phyloP scores from a whole-genome alignment of 129 eudicot genomes.

The Pseudognaphalium luteoalbum region DNA sequence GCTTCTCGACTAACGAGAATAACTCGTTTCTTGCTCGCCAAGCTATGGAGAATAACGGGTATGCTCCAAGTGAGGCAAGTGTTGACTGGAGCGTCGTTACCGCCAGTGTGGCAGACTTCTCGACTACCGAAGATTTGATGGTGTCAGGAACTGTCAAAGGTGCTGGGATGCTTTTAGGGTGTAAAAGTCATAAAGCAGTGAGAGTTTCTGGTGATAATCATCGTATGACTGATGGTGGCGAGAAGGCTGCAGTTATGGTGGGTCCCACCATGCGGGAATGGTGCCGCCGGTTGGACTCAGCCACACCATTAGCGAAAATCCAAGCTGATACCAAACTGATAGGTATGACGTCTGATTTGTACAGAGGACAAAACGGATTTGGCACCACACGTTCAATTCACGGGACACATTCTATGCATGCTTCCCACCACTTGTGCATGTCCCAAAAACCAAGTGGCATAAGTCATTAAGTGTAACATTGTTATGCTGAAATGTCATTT shows the following conservation, averaged over 20 bases:
- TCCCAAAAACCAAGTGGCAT: not conserved
- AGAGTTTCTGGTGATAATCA: constrained; percentile 57
- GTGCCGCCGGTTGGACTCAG: constrained; percentile 36
- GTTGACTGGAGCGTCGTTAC: constrained; percentile 87
- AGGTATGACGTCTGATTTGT: constrained; percentile 34
- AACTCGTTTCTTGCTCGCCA: constrained; percentile 42
- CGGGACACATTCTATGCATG: constrained; percentile 27
- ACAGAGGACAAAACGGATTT: constrained; percentile 32
- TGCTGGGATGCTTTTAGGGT: constrained; percentile 55
- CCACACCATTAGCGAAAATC: constrained; percentile 49
- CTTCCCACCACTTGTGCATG: constrained; percentile 45
- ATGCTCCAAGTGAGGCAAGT: constrained; percentile 92
- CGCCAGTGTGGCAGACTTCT: constrained; percentile 70
- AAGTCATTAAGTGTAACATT: constrained; percentile 9
- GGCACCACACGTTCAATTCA: constrained; percentile 22
- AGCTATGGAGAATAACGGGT: constrained; percentile 41
- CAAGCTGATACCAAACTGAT: constrained; percentile 49
- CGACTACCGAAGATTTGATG: constrained; percentile 28
- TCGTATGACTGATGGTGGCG: not conserved
- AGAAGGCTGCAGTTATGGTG: constrained; percentile 22
- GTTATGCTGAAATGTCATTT: not conserved
- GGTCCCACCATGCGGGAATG: constrained; percentile 24
- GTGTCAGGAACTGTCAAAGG: constrained; percentile 24
- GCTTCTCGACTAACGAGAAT: constrained; percentile 59
- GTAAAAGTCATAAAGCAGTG: constrained; percentile 72